Conservation (phyloP, 257 asterid genomes). For the Plantago elongata region DNA sequence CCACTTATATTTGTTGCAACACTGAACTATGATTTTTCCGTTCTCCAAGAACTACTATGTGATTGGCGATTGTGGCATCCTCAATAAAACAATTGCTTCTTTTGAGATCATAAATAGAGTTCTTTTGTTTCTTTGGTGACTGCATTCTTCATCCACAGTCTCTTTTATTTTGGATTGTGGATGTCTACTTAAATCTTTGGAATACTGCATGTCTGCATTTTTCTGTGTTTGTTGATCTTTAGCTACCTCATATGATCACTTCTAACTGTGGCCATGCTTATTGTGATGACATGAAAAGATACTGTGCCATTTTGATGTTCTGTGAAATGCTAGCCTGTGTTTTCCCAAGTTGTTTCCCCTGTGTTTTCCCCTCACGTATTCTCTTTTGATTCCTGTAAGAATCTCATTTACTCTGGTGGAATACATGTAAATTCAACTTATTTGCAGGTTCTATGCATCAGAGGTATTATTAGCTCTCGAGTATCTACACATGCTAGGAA, state of each 20-base stretch:
- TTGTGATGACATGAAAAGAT: not conserved
- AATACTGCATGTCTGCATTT: too few species aligned
- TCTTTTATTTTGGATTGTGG: too few species aligned
- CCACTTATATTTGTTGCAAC: too few species aligned
- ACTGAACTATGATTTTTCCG: too few species aligned
- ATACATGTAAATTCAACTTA: not conserved
- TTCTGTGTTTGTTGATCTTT: not conserved
- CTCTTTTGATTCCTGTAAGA: not conserved
- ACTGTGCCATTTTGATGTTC: too few species aligned
- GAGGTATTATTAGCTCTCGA: conserved; percentile 81
- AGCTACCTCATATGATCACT: not conserved
- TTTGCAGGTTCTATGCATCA: conserved; percentile 73
- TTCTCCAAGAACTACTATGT: too few species aligned
- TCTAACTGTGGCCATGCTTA: not conserved
- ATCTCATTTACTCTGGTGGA: not conserved
- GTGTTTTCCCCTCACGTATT: not conserved
- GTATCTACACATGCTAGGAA: conserved; percentile 91
- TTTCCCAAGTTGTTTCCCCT: not conserved
- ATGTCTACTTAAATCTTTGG: too few species aligned
- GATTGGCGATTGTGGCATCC: too few species aligned
- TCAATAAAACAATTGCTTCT: not conserved
- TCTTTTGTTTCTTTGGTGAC: not conserved
- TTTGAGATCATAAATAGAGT: not conserved
- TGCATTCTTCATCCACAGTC: not conserved
- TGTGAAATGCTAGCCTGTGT: too few species aligned